Evolutionary conservation across 1,284 basidiomycete genomes (phyloP).

Genomic region (Trametes hirsuta): DNA sequence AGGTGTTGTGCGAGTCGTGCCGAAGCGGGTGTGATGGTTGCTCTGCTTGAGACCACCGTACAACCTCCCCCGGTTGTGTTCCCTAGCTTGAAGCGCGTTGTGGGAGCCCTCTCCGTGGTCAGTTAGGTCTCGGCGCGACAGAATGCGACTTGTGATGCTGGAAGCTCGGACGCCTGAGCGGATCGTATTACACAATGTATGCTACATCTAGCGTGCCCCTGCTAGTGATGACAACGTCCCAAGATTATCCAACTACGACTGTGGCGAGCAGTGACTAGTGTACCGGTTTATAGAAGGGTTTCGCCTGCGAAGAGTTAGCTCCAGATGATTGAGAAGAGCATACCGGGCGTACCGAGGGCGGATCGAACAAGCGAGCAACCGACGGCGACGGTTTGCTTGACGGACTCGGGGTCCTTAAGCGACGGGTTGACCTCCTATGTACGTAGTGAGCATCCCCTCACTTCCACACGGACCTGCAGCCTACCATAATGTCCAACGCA

Average conservation of each 20-base stretch:
- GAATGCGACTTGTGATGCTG: neutral
- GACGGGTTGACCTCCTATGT: slow-evolving; percentile 95
- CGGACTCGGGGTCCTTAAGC: slow-evolving; percentile 73
- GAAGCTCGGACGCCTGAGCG: neutral
- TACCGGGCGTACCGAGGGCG: slow-evolving; percentile 68
- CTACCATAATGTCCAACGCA: slow-evolving; percentile 89
- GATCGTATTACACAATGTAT: slow-evolving; percentile 16
- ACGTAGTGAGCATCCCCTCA: neutral
- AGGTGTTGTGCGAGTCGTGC: neutral
- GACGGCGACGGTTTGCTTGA: slow-evolving; percentile 88
- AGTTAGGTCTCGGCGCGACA: too few species aligned
- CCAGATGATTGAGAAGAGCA: too few species aligned
- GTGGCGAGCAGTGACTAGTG: neutral
- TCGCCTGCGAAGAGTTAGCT: slow-evolving; percentile 9
- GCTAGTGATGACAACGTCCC: neutral
- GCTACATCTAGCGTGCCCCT: slow-evolving; percentile 13
- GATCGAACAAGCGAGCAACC: slow-evolving; percentile 92
- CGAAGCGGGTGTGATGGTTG: neutral
- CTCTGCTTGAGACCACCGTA: neutral
- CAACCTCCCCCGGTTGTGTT: neutral
- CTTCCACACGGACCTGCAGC: slow-evolving; percentile 15
- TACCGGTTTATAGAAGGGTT: slow-evolving; percentile 15
- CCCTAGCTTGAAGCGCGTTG: neutral
- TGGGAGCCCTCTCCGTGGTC: too few species aligned
- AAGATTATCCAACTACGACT: neutral